Evolutionary conservation across 768 basidiomycete species (phyloP).

Genomic region (Mycena galericulata): DNA sequence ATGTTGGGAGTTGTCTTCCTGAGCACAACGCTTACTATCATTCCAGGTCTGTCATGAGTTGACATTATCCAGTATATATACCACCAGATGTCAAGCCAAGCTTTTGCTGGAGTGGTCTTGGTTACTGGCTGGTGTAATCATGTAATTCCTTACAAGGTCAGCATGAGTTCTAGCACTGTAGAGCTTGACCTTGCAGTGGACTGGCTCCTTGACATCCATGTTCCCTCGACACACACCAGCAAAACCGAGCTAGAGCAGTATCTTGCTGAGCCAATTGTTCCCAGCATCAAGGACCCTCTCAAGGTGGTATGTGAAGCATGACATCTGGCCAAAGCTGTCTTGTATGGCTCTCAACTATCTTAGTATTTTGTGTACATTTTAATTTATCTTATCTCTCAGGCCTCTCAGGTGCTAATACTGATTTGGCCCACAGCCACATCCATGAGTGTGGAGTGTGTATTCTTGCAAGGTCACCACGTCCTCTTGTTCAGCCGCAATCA

Average conservation of each 20-base stretch:
- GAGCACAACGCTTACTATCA: not conserved
- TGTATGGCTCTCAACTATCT: slow-evolving; percentile 31
- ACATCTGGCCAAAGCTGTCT: slow-evolving; percentile 21
- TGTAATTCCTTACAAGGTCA: no score
- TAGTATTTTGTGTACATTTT: slow-evolving; percentile 24
- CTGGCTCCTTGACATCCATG: not conserved
- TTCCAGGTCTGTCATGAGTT: no score
- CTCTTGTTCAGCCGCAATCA: slow-evolving; percentile 33
- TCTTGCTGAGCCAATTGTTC: slow-evolving; percentile 18
- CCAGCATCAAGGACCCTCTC: not conserved
- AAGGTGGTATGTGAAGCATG: slow-evolving; percentile 25
- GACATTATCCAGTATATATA: no score
- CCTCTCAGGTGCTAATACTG: no score
- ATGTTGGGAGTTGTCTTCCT: no score
- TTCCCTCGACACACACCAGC: not conserved
- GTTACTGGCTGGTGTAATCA: no score
- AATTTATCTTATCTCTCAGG: not conserved
- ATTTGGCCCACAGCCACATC: slow-evolving; percentile 23
- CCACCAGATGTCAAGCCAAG: no score
- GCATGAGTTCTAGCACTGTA: not conserved
- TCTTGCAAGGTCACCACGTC: slow-evolving; percentile 30
- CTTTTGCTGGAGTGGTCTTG: no score
- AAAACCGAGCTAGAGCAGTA: slow-evolving; percentile 14
- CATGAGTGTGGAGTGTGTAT: slow-evolving; percentile 23
- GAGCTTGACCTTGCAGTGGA: not conserved